Evolutionary conservation across 1,284 basidiomycete species (phyloP).

Genomic region (Blastosporella zonata): DNA sequence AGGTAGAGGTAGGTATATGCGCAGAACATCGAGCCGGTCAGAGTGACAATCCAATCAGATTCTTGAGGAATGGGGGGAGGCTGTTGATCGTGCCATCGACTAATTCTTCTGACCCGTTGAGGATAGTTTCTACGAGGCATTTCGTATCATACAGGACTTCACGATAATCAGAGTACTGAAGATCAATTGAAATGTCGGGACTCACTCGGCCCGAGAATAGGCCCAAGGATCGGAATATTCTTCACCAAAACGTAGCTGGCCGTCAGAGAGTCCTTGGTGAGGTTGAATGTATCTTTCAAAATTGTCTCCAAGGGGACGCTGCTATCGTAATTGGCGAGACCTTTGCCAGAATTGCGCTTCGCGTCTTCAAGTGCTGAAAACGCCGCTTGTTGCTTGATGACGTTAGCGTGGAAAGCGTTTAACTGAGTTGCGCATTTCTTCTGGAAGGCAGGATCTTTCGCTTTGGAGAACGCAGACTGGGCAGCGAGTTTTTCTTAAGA

Average conservation of each 20-base stretch:
- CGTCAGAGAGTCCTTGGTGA: slow-evolving; percentile 42
- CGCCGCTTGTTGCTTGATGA: slow-evolving; percentile 35
- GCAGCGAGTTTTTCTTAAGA: slow-evolving; percentile 33
- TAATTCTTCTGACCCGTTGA: slow-evolving; percentile 48
- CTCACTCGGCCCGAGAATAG: slow-evolving; percentile 55
- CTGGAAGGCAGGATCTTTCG: slow-evolving; percentile 34
- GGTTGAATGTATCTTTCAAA: slow-evolving; percentile 48
- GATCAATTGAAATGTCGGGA: slow-evolving; percentile 13
- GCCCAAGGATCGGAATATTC: slow-evolving; percentile 43
- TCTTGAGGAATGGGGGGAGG: slow-evolving; percentile 32
- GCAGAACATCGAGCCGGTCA: slow-evolving; percentile 1
- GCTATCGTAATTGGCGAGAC: slow-evolving; percentile 51
- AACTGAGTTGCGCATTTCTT: slow-evolving; percentile 35
- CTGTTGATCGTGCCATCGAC: slow-evolving; percentile 46
- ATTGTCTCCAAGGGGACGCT: slow-evolving; percentile 42
- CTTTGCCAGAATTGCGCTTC: slow-evolving; percentile 34
- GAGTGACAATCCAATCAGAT: slow-evolving; percentile 12
- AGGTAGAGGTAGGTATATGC: slow-evolving; percentile 24
- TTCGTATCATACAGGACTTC: slow-evolving; percentile 34
- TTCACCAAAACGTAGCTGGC: slow-evolving; percentile 30
- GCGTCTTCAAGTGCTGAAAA: slow-evolving; percentile 24
- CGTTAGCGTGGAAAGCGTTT: slow-evolving; percentile 37
- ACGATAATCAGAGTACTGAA: slow-evolving; percentile 7
- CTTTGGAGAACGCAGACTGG: slow-evolving; percentile 26
- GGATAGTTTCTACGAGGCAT: slow-evolving; percentile 30